phyloP scores from a whole-genome alignment of 768 basidiomycete species.

The Pleurotus citrinopileatus region DNA sequence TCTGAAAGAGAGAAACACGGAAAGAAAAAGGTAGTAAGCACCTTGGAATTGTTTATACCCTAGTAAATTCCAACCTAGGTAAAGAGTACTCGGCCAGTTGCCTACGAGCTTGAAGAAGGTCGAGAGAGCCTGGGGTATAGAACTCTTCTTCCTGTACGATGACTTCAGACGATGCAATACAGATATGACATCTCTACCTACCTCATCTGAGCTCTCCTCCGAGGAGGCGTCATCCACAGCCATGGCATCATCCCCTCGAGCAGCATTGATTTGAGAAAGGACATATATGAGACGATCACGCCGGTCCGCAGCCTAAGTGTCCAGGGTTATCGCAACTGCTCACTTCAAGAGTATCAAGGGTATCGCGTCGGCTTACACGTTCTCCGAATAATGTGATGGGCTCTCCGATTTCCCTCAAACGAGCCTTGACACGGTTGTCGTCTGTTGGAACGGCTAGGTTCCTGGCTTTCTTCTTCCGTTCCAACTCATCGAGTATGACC shows the following conservation, averaged over 20 bases:
- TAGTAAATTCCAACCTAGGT: slow-evolving; percentile 81
- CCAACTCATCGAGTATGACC: slow-evolving; percentile 91
- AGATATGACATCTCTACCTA: slow-evolving; percentile 23
- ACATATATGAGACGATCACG: slow-evolving; percentile 95
- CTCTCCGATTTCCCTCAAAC: slow-evolving; percentile 90
- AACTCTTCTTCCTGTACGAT: slow-evolving; percentile 82
- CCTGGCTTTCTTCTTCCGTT: slow-evolving; percentile 93
- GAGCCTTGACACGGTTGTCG: slow-evolving; percentile 86
- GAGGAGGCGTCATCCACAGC: slow-evolving; percentile 69
- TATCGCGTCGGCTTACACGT: slow-evolving; percentile 60
- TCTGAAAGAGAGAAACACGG: slow-evolving; percentile 55
- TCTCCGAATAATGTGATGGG: slow-evolving; percentile 98
- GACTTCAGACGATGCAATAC: slow-evolving; percentile 10
- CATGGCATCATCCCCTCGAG: slow-evolving; percentile 78
- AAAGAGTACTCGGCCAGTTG: slow-evolving; percentile 92
- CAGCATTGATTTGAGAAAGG: slow-evolving; percentile 89
- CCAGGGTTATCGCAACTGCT: slow-evolving; percentile 12
- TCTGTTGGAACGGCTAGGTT: slow-evolving; percentile 96
- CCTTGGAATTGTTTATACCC: slow-evolving; percentile 56
- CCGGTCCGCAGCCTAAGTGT: slow-evolving; percentile 85
- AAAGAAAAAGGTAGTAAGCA: slow-evolving; percentile 65
- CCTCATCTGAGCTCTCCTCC: slow-evolving; percentile 77
- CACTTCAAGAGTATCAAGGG: too few species aligned
- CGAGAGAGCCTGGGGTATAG: slow-evolving; percentile 88
- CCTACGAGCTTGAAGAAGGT: slow-evolving; percentile 81